These are phyloP conservation scores for Podila horticola DNA, from an alignment of 192 early-diverging fungal species.

Conservation along the genomic window DNA sequence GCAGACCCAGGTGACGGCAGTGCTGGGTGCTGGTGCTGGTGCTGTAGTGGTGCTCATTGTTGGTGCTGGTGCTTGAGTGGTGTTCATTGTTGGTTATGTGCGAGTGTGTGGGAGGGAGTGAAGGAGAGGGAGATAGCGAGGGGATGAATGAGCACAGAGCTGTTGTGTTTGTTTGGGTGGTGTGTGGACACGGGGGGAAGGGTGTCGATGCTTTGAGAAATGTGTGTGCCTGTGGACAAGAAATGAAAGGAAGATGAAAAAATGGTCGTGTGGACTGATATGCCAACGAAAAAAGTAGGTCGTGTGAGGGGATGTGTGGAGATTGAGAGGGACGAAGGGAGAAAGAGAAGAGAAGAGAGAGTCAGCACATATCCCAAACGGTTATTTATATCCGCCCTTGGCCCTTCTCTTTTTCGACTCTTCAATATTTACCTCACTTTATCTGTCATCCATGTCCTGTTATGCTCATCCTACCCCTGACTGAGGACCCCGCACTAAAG, in stretches of 20 bases:
- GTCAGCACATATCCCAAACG: not conserved
- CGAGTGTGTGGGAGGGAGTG: not conserved
- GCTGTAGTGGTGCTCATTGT: conserved; percentile 11
- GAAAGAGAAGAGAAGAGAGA: not conserved
- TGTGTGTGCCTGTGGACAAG: too few relatives aligned
- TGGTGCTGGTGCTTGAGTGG: not conserved
- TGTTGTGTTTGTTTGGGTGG: not conserved
- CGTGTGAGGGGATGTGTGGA: too few relatives aligned
- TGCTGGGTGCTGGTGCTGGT: not conserved
- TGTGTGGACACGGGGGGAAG: too few relatives aligned
- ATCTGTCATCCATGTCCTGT: too few relatives aligned
- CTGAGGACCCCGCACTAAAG: too few relatives aligned
- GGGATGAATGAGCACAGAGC: not conserved
- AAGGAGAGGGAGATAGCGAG: not conserved
- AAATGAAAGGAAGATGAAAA: too few relatives aligned
- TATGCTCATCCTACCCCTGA: too few relatives aligned
- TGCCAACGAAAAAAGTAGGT: too few relatives aligned
- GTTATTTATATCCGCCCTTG: not conserved
- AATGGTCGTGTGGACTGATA: too few relatives aligned
- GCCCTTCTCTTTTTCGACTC: not conserved
- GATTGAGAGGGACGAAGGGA: not conserved
- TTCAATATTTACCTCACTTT: too few relatives aligned
- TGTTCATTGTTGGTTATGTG: conserved; percentile 4
- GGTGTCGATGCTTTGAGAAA: too few relatives aligned
- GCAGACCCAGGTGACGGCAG: conserved; percentile 13